These are phyloP conservation scores for Leccinum truebloodii DNA, from an alignment of 768 basidiomycete genomes.

Conservation along the genomic window DNA sequence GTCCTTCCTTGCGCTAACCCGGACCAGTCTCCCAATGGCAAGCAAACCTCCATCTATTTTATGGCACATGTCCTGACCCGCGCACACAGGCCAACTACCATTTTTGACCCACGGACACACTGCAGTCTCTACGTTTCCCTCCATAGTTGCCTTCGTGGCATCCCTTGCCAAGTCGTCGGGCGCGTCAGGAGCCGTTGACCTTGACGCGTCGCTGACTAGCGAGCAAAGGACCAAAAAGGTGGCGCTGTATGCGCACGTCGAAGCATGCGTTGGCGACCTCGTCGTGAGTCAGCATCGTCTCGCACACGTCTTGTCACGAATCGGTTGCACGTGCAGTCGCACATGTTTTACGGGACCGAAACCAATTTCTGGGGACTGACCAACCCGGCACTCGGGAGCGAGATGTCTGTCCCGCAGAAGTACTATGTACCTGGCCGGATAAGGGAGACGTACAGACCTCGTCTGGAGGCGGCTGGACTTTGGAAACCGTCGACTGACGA, in stretches of 20 bases:
- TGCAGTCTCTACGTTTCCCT: constrained; percentile 49
- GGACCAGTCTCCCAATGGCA: constrained; percentile 73
- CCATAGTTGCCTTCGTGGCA: constrained; percentile 67
- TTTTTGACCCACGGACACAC: constrained; percentile 62
- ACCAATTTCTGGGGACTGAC: constrained; percentile 65
- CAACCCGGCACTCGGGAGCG: constrained; percentile 51
- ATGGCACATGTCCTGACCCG: constrained; percentile 4
- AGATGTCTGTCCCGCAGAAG: constrained; percentile 66
- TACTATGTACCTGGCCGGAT: constrained; percentile 73
- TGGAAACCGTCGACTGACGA: constrained; percentile 50
- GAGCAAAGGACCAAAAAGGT: constrained; percentile 52
- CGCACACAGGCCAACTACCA: constrained; percentile 63
- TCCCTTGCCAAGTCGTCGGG: constrained; percentile 40
- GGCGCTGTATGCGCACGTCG: constrained; percentile 68
- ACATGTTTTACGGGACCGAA: constrained; percentile 60
- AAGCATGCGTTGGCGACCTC: constrained; percentile 66
- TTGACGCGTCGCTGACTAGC: constrained; percentile 49
- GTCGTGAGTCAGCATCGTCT: constrained; percentile 49
- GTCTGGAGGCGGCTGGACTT: constrained; percentile 62
- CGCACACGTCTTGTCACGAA: constrained; percentile 2
- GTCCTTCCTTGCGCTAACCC: constrained; percentile 65
- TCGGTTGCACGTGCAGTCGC: constrained; percentile 44
- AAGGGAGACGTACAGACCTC: constrained; percentile 52
- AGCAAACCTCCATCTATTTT: constrained; percentile 25
- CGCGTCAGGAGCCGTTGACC: constrained; percentile 37